Conservation (phyloP, 2,329 filamentous ascomycete genomes). For the Monilinia fructicola region DNA sequence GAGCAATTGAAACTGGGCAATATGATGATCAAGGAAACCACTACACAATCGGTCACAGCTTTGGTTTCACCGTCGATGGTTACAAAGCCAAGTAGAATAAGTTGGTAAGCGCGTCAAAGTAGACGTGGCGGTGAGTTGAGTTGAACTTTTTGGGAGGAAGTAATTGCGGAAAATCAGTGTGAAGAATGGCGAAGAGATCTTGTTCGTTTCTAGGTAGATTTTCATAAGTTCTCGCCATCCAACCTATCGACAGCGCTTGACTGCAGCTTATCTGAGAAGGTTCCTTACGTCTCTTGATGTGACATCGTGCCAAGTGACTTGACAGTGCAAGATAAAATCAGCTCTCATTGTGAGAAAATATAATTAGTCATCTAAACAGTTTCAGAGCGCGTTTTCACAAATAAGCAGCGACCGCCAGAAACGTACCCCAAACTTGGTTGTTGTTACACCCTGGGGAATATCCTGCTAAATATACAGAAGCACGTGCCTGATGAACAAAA, state of each 20-base stretch:
- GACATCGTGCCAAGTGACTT: not conserved
- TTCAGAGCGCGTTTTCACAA: too few relatives aligned
- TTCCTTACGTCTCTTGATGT: not conserved
- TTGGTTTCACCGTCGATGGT: conserved; percentile 24
- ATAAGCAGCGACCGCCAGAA: not conserved
- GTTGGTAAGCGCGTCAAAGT: not conserved
- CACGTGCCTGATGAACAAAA: not conserved
- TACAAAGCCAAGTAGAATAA: not conserved
- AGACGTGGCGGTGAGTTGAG: not conserved
- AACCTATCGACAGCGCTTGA: not conserved
- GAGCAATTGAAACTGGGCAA: conserved; percentile 30
- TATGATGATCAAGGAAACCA: conserved; percentile 27
- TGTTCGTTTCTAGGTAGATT: not conserved
- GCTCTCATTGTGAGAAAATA: not conserved
- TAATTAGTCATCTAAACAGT: not conserved
- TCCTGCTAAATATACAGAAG: not conserved
- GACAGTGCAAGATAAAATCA: not conserved
- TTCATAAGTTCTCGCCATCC: not conserved
- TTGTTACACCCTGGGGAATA: not conserved
- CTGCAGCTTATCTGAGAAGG: not conserved
- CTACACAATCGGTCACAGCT: conserved; percentile 32
- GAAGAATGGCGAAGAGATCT: not conserved
- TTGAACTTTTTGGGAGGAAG: not conserved
- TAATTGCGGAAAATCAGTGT: not conserved
- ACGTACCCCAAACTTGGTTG: not conserved